Evolutionary conservation across 768 basidiomycete genomes (phyloP).

Genomic region (Myochromella boudieri): DNA sequence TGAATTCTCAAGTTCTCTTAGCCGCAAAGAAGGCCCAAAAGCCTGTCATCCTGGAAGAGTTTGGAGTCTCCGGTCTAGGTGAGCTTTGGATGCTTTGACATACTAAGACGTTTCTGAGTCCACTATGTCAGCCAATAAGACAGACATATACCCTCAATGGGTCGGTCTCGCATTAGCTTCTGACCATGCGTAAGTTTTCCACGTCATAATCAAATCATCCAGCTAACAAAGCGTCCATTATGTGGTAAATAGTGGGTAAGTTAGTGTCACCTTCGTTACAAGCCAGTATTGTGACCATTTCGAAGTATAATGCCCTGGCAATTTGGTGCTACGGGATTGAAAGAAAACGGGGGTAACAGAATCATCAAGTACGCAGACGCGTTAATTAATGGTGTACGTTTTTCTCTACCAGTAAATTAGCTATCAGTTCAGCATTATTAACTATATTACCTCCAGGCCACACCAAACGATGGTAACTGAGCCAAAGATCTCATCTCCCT

Average conservation of each 20-base stretch:
- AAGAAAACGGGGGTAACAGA: conserved; percentile 50
- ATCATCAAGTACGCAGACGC: conserved; percentile 56
- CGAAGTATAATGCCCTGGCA: conserved; percentile 62
- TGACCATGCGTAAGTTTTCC: conserved; percentile 43
- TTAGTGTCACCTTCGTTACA: background rate
- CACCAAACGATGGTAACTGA: conserved; percentile 50
- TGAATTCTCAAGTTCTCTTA: too few relatives aligned
- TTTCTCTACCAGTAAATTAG: background rate
- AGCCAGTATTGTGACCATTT: background rate
- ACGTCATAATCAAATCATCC: background rate
- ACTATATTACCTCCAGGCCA: conserved; percentile 32
- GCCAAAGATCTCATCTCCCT: background rate
- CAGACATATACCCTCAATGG: conserved; percentile 50
- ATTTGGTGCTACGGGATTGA: conserved; percentile 48
- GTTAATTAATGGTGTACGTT: conserved; percentile 43
- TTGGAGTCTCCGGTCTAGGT: conserved; percentile 50
- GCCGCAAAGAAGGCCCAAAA: conserved; percentile 55
- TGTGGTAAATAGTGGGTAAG: conserved; percentile 28
- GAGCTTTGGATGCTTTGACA: conserved; percentile 10
- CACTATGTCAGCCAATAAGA: conserved; percentile 43
- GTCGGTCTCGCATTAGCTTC: conserved; percentile 47
- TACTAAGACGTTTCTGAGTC: background rate
- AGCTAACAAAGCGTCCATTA: background rate
- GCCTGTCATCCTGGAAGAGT: conserved; percentile 65
- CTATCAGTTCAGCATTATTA: background rate